phyloP scores from a whole-genome alignment of 2,329 filamentous ascomycete genomes.

The Aphanoascus verrucosus region DNA sequence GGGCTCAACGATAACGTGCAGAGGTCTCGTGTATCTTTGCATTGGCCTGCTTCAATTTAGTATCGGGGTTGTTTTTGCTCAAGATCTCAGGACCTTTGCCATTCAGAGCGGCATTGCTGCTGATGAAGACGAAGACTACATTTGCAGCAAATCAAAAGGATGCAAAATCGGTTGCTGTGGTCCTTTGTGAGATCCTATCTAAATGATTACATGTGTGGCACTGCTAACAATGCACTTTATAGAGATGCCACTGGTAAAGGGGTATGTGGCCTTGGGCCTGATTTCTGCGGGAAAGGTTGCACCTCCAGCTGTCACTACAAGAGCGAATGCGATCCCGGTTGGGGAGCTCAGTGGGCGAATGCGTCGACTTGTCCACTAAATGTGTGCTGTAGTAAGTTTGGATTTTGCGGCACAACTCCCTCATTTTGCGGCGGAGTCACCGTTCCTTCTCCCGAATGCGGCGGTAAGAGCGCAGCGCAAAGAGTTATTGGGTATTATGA shows the following conservation, averaged over 20 bases:
- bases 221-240: neutral
- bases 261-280: conserved; percentile 19
- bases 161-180: conserved; percentile 14
- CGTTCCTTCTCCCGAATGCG: conserved; percentile 5
- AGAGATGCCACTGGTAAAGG: neutral
- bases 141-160: conserved; percentile 3
- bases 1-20: too few species aligned
- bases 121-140: conserved; percentile 3
- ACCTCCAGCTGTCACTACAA: conserved; percentile 22
- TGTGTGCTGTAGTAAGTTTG: conserved; percentile 27
- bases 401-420: conserved; percentile 25
- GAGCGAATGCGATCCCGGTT: conserved; percentile 25
- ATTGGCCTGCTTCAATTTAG: too few species aligned
- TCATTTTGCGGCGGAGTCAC: conserved; percentile 21
- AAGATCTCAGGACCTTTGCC: neutral
- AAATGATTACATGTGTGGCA: neutral
- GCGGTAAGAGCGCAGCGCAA: too few species aligned
- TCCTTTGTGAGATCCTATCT: conserved; percentile 2
- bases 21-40: too few species aligned
- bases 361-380: neutral
- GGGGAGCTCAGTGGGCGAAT: conserved; percentile 20
- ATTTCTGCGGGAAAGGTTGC: conserved; percentile 21
- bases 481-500: too few species aligned
- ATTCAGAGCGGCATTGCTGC: neutral
- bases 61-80: neutral